Conservation (phyloP, 306 rosid species). For the Cicer chorassanicum region DNA sequence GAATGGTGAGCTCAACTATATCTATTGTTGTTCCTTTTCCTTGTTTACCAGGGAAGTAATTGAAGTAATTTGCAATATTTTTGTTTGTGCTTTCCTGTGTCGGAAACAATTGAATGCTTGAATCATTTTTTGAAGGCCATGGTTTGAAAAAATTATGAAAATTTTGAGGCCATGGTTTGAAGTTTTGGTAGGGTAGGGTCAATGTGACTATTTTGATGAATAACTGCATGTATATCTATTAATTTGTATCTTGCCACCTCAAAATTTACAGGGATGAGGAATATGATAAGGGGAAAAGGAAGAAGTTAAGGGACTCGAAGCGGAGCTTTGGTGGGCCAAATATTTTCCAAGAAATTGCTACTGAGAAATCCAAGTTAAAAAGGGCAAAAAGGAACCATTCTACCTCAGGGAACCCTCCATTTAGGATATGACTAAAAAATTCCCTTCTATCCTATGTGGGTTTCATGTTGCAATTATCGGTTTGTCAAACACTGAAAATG, state of each 20-base stretch:
- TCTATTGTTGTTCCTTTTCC: neutral
- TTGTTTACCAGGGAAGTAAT: conserved; percentile 14
- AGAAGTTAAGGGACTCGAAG: conserved; percentile 66
- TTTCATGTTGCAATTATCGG: conserved; percentile 40
- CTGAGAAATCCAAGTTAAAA: conserved; percentile 55
- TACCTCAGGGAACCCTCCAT: conserved; percentile 67
- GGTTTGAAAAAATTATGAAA: neutral
- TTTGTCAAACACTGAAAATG: conserved; percentile 45
- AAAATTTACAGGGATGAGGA: conserved; percentile 83
- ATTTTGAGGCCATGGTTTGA: too few relatives aligned
- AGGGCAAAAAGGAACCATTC: conserved; percentile 56
- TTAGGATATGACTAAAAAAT: conserved; percentile 67
- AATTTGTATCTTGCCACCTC: conserved; percentile 3
- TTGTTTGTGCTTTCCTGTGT: conserved; percentile 9
- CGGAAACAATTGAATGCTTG: neutral
- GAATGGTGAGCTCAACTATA: conserved; percentile 71
- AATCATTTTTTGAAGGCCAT: neutral
- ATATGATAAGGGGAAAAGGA: conserved; percentile 83
- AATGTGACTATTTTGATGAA: conserved; percentile 12
- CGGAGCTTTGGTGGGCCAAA: conserved; percentile 65
- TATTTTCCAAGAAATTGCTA: conserved; percentile 76
- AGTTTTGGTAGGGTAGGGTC: neutral
- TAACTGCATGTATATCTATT: neutral
- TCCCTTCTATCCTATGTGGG: conserved; percentile 5
- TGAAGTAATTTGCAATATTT: neutral